These are phyloP conservation scores for Incumbomyces lentus DNA, from an alignment of 2,329 filamentous ascomycete species.

Conservation along the genomic window DNA sequence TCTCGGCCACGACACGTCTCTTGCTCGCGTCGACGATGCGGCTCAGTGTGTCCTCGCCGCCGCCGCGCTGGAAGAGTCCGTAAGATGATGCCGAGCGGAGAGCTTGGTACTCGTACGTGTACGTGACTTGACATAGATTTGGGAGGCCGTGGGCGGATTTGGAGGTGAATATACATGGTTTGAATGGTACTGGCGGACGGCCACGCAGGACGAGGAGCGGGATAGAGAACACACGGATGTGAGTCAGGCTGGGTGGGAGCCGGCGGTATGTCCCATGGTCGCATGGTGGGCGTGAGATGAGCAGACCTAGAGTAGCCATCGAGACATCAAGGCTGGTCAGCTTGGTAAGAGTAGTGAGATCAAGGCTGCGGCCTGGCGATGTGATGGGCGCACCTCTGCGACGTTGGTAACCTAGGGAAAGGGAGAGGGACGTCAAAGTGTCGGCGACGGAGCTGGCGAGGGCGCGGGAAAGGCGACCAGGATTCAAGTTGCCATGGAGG, in stretches of 20 bases:
- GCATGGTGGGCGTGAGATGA: conserved; percentile 12
- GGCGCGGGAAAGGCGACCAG: conserved; percentile 15
- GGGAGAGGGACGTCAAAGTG: conserved; percentile 16
- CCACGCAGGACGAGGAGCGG: conserved; percentile 12
- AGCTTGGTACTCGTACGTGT: conserved; percentile 19
- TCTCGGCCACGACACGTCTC: conserved; percentile 12
- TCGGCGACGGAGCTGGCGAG: conserved; percentile 13
- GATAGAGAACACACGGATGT: conserved; percentile 19
- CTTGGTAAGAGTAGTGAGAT: conserved; percentile 13
- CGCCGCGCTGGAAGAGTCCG: conserved; percentile 10
- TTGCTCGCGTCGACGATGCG: conserved; percentile 12
- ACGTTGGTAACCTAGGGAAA: conserved; percentile 16
- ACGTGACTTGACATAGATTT: conserved; percentile 16
- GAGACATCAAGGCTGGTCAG: conserved; percentile 18
- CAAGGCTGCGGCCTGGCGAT: conserved; percentile 14
- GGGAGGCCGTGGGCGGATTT: conserved; percentile 17
- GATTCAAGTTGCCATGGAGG: conserved; percentile 18
- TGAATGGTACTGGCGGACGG: conserved; percentile 15
- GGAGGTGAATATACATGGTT: conserved; percentile 15
- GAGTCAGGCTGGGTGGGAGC: conserved; percentile 17
- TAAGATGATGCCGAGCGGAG: conserved; percentile 12
- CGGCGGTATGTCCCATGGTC: conserved; percentile 18
- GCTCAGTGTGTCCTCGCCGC: conserved; percentile 10
- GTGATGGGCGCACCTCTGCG: conserved; percentile 13
- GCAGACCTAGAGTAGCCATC: conserved; percentile 14